phyloP scores from a whole-genome alignment of 2,329 filamentous ascomycete species.

The Aspergillus sp. region DNA sequence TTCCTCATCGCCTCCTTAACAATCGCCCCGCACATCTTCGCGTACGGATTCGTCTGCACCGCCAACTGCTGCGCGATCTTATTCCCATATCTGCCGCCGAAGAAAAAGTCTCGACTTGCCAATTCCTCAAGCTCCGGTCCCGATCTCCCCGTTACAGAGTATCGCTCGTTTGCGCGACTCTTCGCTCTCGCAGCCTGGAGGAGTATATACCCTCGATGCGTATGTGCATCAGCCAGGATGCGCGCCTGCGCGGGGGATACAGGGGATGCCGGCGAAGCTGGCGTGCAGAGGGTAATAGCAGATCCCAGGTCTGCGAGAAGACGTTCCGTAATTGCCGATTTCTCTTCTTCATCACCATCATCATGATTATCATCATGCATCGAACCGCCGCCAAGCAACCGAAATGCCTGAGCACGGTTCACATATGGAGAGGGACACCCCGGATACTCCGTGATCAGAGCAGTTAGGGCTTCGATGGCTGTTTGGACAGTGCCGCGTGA shows the following conservation, averaged over 20 bases:
- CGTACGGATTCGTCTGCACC: conserved; percentile 55
- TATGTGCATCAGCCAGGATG: conserved; percentile 47
- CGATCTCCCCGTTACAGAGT: not conserved
- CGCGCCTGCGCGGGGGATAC: conserved; percentile 43
- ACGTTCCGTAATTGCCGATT: conserved; percentile 12
- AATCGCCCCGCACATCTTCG: conserved; percentile 55
- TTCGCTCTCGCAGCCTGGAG: conserved; percentile 29
- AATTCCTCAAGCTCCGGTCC: conserved; percentile 41
- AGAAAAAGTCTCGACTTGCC: conserved; percentile 48
- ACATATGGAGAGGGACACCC: conserved; percentile 48
- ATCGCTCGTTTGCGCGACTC: conserved; percentile 5
- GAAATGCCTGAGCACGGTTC: conserved; percentile 47
- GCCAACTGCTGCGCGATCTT: conserved; percentile 49
- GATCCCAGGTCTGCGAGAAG: conserved; percentile 31
- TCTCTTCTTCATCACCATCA: not conserved
- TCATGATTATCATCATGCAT: no score
- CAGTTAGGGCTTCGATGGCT: conserved; percentile 33
- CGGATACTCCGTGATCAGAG: conserved; percentile 37
- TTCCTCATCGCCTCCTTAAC: conserved; percentile 52
- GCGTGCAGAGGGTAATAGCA: conserved; percentile 41
- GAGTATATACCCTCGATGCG: conserved; percentile 44
- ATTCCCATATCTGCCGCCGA: conserved; percentile 49
- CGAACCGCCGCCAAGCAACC: conserved; percentile 26
- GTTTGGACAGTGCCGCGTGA: conserved; percentile 19
- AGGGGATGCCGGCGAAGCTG: conserved; percentile 29